Percentiles rank a stretch among this genome's conserved stretches.
Conservation (phyloP, 352 stramenopile species). For the Phytophthora quininea region DNA sequence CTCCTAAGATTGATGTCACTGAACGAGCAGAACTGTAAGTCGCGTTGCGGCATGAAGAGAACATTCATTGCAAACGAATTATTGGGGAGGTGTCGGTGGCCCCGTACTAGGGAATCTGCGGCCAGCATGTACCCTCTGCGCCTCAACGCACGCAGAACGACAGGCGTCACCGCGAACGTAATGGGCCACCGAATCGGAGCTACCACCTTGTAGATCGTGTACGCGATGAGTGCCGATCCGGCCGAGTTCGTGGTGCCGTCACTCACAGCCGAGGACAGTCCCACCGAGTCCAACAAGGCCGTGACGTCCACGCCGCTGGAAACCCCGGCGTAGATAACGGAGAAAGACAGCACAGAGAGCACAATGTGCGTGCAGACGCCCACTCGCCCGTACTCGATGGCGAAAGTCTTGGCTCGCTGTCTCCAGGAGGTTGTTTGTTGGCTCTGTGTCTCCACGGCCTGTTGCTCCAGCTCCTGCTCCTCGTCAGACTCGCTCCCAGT, state of each 20-base stretch:
- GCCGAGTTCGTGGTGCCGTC: constrained; percentile 64
- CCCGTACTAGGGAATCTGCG: constrained; percentile 28
- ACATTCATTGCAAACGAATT: constrained; percentile 16
- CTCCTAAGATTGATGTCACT: constrained; percentile 9
- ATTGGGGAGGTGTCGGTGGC: constrained; percentile 18
- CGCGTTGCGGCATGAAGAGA: constrained; percentile 12
- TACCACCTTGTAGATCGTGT: constrained; percentile 83
- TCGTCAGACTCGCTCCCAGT: constrained; percentile 3
- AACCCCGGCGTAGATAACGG: constrained; percentile 73
- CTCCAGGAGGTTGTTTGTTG: constrained; percentile 48
- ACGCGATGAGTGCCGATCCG: constrained; percentile 80
- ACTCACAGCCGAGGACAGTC: constrained; percentile 45
- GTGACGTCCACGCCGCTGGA: constrained; percentile 75
- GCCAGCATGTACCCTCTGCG: constrained; percentile 78
- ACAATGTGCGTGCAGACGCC: constrained; percentile 79
- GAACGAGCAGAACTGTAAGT: constrained; percentile 6
- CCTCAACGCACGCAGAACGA: constrained; percentile 76
- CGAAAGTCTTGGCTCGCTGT: constrained; percentile 81
- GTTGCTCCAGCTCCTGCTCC: constrained; percentile 33
- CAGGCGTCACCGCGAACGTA: constrained; percentile 78
- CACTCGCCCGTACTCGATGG: constrained; percentile 81
- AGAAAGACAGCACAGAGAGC: constrained; percentile 78
- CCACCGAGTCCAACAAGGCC: constrained; percentile 52
- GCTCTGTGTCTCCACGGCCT: constrained; percentile 2
- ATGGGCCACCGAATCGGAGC: constrained; percentile 80